Percentiles rank a stretch among this genome's conserved stretches.
Conservation (phyloP, 1,284 basidiomycete genomes). For the Rhodotorula sp. region DNA sequence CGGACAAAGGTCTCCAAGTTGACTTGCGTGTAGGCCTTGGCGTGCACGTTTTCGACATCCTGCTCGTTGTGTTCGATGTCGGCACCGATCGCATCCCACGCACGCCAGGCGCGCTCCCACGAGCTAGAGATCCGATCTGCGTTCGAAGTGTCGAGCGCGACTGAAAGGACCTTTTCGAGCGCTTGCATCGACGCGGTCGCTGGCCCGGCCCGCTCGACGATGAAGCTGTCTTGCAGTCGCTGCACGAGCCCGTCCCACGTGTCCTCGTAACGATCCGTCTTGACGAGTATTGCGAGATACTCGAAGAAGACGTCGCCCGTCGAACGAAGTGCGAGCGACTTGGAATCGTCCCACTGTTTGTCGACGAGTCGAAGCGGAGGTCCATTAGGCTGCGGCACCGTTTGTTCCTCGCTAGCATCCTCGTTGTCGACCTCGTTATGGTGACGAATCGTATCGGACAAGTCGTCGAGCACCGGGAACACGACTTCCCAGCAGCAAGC, state of each 20-base stretch:
- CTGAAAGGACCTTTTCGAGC: constrained; percentile 67
- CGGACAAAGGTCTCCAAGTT: constrained; percentile 77
- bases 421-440: constrained; percentile 5
- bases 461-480: constrained; percentile 80
- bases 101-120: constrained; percentile 64
- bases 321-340: constrained; percentile 78
- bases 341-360: constrained; percentile 76
- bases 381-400: constrained; percentile 33
- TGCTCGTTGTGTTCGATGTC: constrained; percentile 49
- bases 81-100: constrained; percentile 66
- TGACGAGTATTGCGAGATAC: constrained; percentile 73
- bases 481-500: constrained; percentile 82
- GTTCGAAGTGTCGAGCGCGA: constrained; percentile 54
- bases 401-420: constrained; percentile 11
- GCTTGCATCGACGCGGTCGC: constrained; percentile 76
- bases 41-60: constrained; percentile 16
- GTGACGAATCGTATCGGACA: constrained; percentile 47
- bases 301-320: constrained; percentile 78
- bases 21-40: constrained; percentile 64
- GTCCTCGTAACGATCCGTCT: constrained; percentile 64
- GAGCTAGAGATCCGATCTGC: constrained; percentile 53
- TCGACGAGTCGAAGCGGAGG: constrained; percentile 37
- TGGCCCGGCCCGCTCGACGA: constrained; percentile 65
- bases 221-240: constrained; percentile 66
- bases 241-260: constrained; percentile 71